These are phyloP conservation scores for Phytophthora aleatoria DNA, from an alignment of 352 stramenopile genomes.

Conservation along the genomic window DNA sequence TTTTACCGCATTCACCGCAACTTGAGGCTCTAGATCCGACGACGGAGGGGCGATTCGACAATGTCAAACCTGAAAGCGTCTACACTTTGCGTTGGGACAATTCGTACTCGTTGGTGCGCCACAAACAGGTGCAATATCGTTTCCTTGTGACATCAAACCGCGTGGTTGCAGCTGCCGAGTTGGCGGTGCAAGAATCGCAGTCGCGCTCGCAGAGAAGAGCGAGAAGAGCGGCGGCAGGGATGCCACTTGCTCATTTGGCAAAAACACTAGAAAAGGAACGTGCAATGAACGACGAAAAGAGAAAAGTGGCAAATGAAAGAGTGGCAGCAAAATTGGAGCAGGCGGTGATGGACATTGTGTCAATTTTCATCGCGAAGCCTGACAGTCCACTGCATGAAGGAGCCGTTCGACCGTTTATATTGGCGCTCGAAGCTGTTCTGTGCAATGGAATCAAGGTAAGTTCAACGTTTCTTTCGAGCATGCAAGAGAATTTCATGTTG, in stretches of 20 bases:
- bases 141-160: slow-evolving; percentile 48
- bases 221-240: slow-evolving; percentile 27
- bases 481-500: not conserved
- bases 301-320: slow-evolving; percentile 30
- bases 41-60: slow-evolving; percentile 44
- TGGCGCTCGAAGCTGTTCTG: slow-evolving; percentile 69
- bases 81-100: slow-evolving; percentile 81
- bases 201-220: slow-evolving; percentile 27
- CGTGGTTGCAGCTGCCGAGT: slow-evolving; percentile 52
- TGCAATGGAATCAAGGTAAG: slow-evolving; percentile 69
- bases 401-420: slow-evolving; percentile 56
- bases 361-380: slow-evolving; percentile 70
- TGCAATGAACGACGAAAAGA: slow-evolving; percentile 36
- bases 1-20: not conserved
- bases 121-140: slow-evolving; percentile 69
- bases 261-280: slow-evolving; percentile 46
- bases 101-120: slow-evolving; percentile 72
- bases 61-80: slow-evolving; percentile 34
- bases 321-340: slow-evolving; percentile 28
- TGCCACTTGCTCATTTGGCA: slow-evolving; percentile 41
- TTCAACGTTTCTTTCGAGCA: not conserved
- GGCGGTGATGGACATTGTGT: slow-evolving; percentile 68
- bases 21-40: slow-evolving; percentile 15
- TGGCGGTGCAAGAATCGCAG: slow-evolving; percentile 51
- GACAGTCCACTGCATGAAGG: slow-evolving; percentile 80